Base-by-base conservation (phyloP, 169 alveolate genomes). In the Fabrea salina region DNA sequence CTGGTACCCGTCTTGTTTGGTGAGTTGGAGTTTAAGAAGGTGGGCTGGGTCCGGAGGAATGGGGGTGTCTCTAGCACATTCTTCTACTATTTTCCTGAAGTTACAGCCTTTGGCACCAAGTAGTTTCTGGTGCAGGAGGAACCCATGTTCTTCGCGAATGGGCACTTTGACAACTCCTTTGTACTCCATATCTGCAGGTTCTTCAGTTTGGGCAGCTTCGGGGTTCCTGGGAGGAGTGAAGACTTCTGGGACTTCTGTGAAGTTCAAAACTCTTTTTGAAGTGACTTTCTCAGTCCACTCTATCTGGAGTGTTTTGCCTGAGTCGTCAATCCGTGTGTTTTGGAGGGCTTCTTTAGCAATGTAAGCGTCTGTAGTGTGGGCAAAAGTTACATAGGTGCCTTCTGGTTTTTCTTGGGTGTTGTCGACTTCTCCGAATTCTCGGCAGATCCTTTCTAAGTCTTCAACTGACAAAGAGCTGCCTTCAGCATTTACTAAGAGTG, bases 81-180 rank as follows among this genome's bases (percentile, higher is more conserved):
- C 39, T 61, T 61, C 74, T 2, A 61, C 74, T 1, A 61, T 61
- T 61, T 61, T 61, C 25, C 50, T 22, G 39, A 61, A 61, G 39
- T 61, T 61, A 4, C 74, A 61, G n/a, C 74, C 74, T 61, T 61
- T 61, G 13, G 74, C 74, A 2, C 74, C 74, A 1, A 61, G 32
- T n/a, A 61, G 11, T 37, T 61, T 61, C 39, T 61, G 54, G 32
- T 61, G 32, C 25, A 61, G 25, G 39, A 35, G 74, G 39, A 61
- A 61, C 1, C 32, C 32, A 8, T 22, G 19, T n/a, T 16, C 1
- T 13, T 61, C 74, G 11, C 1, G n/a, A 16, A 61, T 25, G 1
- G 11, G 8, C 0, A 61, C 39, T 8, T 47, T 47, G 3, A 61
- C 32, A 16, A 3, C 13, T 13, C 54, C 74, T 0, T 33, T 4